These are phyloP conservation scores for Metschnikowia proteae DNA, from an alignment of 805 yeast species.

Conservation along the genomic window DNA sequence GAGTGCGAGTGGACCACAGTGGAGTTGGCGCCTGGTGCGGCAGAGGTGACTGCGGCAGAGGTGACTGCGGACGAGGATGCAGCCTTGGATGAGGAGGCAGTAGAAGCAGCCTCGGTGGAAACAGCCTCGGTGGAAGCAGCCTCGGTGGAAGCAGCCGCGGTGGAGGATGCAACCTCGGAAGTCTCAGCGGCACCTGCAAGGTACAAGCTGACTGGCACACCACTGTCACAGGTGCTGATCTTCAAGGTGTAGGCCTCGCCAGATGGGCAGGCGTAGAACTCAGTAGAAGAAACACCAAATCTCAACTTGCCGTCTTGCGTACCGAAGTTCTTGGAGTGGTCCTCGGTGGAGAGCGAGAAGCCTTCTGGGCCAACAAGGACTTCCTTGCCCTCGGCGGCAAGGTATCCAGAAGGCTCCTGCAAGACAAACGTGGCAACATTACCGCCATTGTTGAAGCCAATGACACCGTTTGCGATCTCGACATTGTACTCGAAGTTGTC, in stretches of 20 bases:
- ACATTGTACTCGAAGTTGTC: conserved; percentile 20
- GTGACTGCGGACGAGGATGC: conserved; percentile 11
- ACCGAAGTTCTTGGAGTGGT: conserved; percentile 28
- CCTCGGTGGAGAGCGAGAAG: conserved; percentile 13
- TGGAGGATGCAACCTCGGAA: too few relatives aligned
- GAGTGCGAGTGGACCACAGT: conserved; percentile 18
- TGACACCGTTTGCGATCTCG: conserved; percentile 5
- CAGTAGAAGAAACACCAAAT: conserved; percentile 16
- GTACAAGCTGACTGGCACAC: conserved; percentile 11
- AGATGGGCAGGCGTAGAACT: conserved; percentile 26
- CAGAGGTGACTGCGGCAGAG: conserved; percentile 27
- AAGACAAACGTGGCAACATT: conserved; percentile 21
- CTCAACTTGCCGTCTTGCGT: conserved; percentile 25
- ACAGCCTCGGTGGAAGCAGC: too few relatives aligned
- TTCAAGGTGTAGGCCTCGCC: conserved; percentile 16
- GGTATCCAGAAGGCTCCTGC: conserved; percentile 30
- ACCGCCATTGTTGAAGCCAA: conserved; percentile 11
- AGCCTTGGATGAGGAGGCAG: too few relatives aligned
- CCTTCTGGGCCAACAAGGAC: conserved; percentile 18
- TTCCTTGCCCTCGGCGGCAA: conserved; percentile 20
- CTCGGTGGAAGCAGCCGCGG: too few relatives aligned
- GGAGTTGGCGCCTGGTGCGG: conserved; percentile 23
- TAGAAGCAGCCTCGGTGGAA: too few relatives aligned
- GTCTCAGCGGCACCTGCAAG: conserved; percentile 3
- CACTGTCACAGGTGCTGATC: conserved; percentile 9